Evolutionary conservation across 176 grass and related monocot species (phyloP).

Genomic region (Oryza glumipatula): DNA sequence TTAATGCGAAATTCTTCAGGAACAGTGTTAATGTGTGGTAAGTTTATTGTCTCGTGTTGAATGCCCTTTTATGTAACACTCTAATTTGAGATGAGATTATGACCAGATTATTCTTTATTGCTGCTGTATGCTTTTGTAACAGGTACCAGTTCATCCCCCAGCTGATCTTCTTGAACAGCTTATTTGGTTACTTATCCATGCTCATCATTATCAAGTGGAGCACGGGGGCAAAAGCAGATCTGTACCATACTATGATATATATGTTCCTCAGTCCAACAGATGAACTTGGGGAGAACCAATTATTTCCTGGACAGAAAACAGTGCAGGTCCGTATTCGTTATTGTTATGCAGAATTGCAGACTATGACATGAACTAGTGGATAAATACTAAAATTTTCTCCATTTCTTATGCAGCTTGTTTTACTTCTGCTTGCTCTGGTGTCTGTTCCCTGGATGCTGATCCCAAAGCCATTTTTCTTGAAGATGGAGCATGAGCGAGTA

Average conservation of each 20-base stretch:
- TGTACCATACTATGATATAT: slow-evolving; percentile 99
- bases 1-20: slow-evolving; percentile 82
- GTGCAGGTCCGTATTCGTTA: slow-evolving; percentile 64
- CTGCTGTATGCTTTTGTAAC: slow-evolving; percentile 29
- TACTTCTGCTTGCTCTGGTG: slow-evolving; percentile 83
- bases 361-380: neutral
- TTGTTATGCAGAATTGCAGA: neutral
- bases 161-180: slow-evolving; percentile 90
- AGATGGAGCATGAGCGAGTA: slow-evolving; percentile 80
- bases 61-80: neutral
- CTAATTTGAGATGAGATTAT: slow-evolving; percentile 20
- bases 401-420: slow-evolving; percentile 53
- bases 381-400: neutral
- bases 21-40: slow-evolving; percentile 85
- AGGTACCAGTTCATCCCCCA: slow-evolving; percentile 90
- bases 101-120: slow-evolving; percentile 25
- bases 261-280: slow-evolving; percentile 97
- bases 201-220: slow-evolving; percentile 95
- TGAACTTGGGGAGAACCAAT: slow-evolving; percentile 86
- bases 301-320: slow-evolving; percentile 86
- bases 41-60: slow-evolving; percentile 22
- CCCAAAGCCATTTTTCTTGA: slow-evolving; percentile 88
- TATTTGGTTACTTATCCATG: slow-evolving; percentile 92
- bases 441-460: slow-evolving; percentile 96
- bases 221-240: slow-evolving; percentile 83